Base-by-base conservation (phyloP, 352 stramenopile species). In the Pythium rishiriense region DNA sequence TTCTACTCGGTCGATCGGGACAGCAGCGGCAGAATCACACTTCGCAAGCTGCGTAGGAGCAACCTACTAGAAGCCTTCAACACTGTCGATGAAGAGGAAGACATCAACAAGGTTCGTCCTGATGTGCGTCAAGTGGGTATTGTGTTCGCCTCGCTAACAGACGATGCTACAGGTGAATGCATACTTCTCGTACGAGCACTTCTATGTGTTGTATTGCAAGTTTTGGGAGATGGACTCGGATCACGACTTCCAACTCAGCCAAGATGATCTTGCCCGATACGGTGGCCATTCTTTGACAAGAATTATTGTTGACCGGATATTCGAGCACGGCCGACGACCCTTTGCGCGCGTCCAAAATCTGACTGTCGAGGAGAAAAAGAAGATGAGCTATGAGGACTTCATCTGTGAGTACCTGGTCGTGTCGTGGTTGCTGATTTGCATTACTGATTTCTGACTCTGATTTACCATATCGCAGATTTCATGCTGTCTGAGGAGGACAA, bases 401-500 rank as follows among this genome's bases (percentile, higher is more conserved):
- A 96, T 96, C 72, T 96, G 86, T 95, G 51, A 78, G 78, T 78
- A 53, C 31, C 25, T 39, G 21, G 31, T 43, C 26, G 19, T 9
- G 5, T 31, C 11, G 7, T 24, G 19, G 14, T 21, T 43, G 14
- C 14, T 21, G 9, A 17, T 43, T 43, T 6, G 37, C 10, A 14
- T 10, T 39, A 9, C 33, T 39, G 21, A 12, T 47, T 74, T 89
- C 81, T 91, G 49, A 76, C 45, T 9, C 19, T 17, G 66, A 70
- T 1, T 17, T 11, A n/a, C n/a, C 0, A 48, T 46, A 24, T 28
- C 26, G 3, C 60, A 95, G 86, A 98, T 80, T 99, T 99, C 78
- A 99, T 99, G 95, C 82, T 99, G 17, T 97, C 87, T 46, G 97
- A 99, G 78, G 97, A 99, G 87, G 97, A 99, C 76, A 99, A 99